Conservation (phyloP, 352 stramenopile species). For the Phytophthora syringae region DNA sequence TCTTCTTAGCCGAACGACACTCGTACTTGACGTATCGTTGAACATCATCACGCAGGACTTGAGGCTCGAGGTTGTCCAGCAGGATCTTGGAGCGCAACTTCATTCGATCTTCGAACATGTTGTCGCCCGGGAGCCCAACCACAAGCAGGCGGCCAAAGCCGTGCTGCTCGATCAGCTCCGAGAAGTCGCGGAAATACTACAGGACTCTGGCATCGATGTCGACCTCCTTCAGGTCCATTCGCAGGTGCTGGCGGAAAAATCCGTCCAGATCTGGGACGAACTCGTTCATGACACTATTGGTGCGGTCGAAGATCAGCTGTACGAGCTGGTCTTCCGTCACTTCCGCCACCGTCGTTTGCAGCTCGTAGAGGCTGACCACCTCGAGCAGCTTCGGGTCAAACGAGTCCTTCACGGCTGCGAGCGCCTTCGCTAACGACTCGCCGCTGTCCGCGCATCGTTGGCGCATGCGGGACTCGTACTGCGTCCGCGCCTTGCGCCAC, state of each 20-base stretch:
- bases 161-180: constrained; percentile 1
- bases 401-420: constrained; percentile 16
- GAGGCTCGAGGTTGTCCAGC: not conserved
- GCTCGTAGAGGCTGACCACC: constrained; percentile 14
- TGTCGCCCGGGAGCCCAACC: not conserved
- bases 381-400: constrained; percentile 17
- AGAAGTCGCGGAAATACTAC: constrained; percentile 15
- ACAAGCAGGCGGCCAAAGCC: not conserved
- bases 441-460: constrained; percentile 22
- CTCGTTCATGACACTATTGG: constrained; percentile 9
- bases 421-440: constrained; percentile 13
- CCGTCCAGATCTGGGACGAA: constrained; percentile 11
- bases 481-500: constrained; percentile 6
- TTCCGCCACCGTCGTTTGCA: constrained; percentile 5
- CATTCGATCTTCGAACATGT: not conserved
- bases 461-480: constrained; percentile 18
- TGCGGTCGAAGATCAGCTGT: constrained; percentile 1
- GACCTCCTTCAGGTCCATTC: constrained; percentile 12
- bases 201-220: constrained; percentile 9
- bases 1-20: not conserved
- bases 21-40: constrained; percentile 4
- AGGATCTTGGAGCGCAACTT: constrained; percentile 9
- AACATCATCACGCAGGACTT: constrained; percentile 6
- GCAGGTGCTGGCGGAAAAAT: constrained; percentile 15
- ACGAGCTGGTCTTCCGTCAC: constrained; percentile 12